phyloP scores from a whole-genome alignment of 208 protist species.

The Trypanosoma boissoni region DNA sequence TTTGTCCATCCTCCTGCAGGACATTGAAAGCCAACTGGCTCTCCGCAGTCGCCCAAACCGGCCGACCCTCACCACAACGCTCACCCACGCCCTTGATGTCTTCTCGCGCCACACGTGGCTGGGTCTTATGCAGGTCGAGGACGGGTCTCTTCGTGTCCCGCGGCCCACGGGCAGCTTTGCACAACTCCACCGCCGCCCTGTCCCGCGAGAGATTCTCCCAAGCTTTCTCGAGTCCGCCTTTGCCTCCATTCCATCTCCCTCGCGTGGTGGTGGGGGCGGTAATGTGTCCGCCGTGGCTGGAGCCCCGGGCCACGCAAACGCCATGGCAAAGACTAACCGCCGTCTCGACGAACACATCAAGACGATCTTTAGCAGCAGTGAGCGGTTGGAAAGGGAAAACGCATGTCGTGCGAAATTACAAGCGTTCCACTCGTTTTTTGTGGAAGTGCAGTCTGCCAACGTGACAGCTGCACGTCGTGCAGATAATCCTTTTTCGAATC shows the following conservation, averaged over 20 bases:
- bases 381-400: slow-evolving; percentile 57
- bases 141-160: slow-evolving; percentile 53
- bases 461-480: slow-evolving; percentile 80
- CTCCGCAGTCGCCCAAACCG: slow-evolving; percentile 42
- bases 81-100: slow-evolving; percentile 68
- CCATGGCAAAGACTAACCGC: slow-evolving; percentile 26
- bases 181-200: slow-evolving; percentile 61
- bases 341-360: slow-evolving; percentile 75
- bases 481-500: slow-evolving; percentile 83
- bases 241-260: slow-evolving; percentile 26
- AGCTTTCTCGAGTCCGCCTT: slow-evolving; percentile 79
- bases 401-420: slow-evolving; percentile 46
- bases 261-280: slow-evolving; percentile 7
- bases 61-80: slow-evolving; percentile 56
- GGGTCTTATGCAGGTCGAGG: slow-evolving; percentile 76
- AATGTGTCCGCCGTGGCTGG: slow-evolving; percentile 2
- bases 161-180: slow-evolving; percentile 50
- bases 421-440: slow-evolving; percentile 49
- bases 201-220: slow-evolving; percentile 78
- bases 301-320: not conserved
- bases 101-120: slow-evolving; percentile 90
- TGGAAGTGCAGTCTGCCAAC: slow-evolving; percentile 68
- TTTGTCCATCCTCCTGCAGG: slow-evolving; percentile 80
- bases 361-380: slow-evolving; percentile 71
- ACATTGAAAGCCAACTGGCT: slow-evolving; percentile 82